phyloP scores from a whole-genome alignment of 352 stramenopile genomes.

The Phytophthora pini region DNA sequence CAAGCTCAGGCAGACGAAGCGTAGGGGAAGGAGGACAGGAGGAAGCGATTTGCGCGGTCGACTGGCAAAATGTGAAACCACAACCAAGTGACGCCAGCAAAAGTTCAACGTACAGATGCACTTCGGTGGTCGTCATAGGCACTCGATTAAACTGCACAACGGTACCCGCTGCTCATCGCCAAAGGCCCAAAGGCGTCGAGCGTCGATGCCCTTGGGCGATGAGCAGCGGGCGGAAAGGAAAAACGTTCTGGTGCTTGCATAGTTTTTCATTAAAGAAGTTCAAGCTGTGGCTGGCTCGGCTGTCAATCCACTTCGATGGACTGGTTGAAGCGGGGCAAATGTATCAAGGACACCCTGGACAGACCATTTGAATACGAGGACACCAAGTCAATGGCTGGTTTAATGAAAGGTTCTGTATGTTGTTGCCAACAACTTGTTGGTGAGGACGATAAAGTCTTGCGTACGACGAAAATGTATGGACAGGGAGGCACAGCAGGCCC shows the following conservation, averaged over 20 bases:
- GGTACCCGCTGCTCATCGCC: too few relatives aligned
- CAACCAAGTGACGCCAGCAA: conserved; percentile 8
- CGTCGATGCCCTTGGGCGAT: neutral
- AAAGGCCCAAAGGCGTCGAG: neutral
- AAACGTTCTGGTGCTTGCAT: too few relatives aligned
- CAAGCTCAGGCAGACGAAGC: conserved; percentile 13
- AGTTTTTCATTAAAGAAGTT: too few relatives aligned
- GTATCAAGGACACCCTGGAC: too few relatives aligned
- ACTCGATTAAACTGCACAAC: neutral
- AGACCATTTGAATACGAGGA: neutral
- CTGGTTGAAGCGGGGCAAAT: too few relatives aligned
- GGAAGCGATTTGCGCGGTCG: conserved; percentile 15
- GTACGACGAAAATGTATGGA: conserved; percentile 21
- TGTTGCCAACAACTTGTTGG: neutral
- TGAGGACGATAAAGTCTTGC: conserved; percentile 6
- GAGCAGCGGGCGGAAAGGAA: neutral
- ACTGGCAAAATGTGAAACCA: conserved; percentile 22
- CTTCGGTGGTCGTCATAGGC: conserved; percentile 28
- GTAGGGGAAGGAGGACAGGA: neutral
- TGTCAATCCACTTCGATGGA: too few relatives aligned
- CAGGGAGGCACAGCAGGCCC: neutral
- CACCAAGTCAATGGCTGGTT: neutral
- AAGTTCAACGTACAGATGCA: conserved; percentile 14
- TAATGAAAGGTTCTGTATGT: neutral
- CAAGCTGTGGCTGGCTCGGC: too few relatives aligned